These are phyloP conservation scores for Parachaetomium inaequale DNA, from an alignment of 495 filamentous ascomycete genomes.

Conservation along the genomic window DNA sequence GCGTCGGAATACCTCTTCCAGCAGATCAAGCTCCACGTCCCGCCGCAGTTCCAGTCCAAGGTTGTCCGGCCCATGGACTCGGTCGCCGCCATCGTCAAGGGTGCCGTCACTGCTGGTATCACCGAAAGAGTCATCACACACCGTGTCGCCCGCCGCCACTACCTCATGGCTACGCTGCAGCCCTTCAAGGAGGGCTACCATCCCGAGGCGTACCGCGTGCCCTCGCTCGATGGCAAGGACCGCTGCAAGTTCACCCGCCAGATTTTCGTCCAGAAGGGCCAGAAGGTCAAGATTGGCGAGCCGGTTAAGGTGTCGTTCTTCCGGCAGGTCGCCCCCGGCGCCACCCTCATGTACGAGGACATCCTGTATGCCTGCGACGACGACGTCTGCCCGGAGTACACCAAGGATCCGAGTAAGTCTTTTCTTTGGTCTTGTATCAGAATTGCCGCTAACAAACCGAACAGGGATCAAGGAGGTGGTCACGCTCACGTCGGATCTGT, in stretches of 20 bases:
- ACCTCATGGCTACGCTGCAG: constrained; percentile 97
- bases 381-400: constrained; percentile 97
- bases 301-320: constrained; percentile 99
- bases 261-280: constrained; percentile 98
- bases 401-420: constrained; percentile 95
- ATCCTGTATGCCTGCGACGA: constrained; percentile 97
- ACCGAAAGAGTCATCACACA: constrained; percentile 95
- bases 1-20: constrained; percentile 77
- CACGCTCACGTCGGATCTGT: constrained; percentile 93
- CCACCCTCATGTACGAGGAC: constrained; percentile 99
- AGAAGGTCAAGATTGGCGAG: constrained; percentile 97
- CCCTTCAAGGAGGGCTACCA: constrained; percentile 99
- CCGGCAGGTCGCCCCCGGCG: constrained; percentile 94
- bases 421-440: background rate
- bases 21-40: constrained; percentile 76
- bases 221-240: constrained; percentile 93
- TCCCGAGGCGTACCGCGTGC: constrained; percentile 95
- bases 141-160: constrained; percentile 95
- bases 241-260: constrained; percentile 98
- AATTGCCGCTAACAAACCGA: constrained; percentile 27
- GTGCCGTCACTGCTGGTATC: constrained; percentile 81
- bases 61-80: constrained; percentile 76
- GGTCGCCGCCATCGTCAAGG: constrained; percentile 73
- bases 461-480: constrained; percentile 98
- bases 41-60: constrained; percentile 75